phyloP scores from a whole-genome alignment of 2,329 filamentous ascomycete species.

The Akanthomyces dipterigenus region DNA sequence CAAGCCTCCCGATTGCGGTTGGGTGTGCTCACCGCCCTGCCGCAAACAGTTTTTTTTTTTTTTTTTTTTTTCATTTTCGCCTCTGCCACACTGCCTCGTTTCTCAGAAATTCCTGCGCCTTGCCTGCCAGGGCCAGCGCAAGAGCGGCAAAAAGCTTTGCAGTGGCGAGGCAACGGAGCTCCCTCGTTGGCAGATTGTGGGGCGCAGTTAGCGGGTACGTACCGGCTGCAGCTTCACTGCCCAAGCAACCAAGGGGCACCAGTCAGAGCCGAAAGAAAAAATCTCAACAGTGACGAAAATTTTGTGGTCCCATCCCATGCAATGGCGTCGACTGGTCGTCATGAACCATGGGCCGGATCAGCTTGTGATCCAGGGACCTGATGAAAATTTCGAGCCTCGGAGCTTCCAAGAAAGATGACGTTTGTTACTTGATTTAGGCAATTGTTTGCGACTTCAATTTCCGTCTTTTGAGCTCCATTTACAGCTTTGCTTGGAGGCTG shows the following conservation, averaged over 20 bases:
- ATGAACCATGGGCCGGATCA: background rate
- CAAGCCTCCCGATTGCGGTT: background rate
- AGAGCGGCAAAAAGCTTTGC: background rate
- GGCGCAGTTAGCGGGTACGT: slow-evolving; percentile 2
- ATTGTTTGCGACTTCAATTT: background rate
- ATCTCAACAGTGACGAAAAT: slow-evolving; percentile 3
- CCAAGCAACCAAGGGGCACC: background rate
- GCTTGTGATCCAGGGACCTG: background rate
- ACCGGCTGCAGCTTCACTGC: slow-evolving; percentile 1
- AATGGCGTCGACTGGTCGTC: slow-evolving; percentile 4
- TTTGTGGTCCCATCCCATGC: background rate
- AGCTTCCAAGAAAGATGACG: too few relatives aligned
- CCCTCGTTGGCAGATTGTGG: slow-evolving; percentile 7
- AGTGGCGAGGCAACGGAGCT: slow-evolving; percentile 12
- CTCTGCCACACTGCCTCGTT: background rate
- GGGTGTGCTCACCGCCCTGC: slow-evolving; percentile 3
- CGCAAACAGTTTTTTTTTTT: background rate
- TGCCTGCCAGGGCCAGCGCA: background rate
- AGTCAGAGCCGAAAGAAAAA: background rate
- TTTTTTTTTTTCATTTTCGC: background rate
- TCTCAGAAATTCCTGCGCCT: background rate
- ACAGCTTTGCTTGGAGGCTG: background rate
- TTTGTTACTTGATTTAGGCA: background rate
- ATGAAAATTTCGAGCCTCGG: background rate
- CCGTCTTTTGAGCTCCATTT: background rate